Evolutionary conservation across 2,329 filamentous ascomycete species (phyloP), one percentile per base, ranked within the genome.

Genomic region (Botrytis pseudocinerea): DNA sequence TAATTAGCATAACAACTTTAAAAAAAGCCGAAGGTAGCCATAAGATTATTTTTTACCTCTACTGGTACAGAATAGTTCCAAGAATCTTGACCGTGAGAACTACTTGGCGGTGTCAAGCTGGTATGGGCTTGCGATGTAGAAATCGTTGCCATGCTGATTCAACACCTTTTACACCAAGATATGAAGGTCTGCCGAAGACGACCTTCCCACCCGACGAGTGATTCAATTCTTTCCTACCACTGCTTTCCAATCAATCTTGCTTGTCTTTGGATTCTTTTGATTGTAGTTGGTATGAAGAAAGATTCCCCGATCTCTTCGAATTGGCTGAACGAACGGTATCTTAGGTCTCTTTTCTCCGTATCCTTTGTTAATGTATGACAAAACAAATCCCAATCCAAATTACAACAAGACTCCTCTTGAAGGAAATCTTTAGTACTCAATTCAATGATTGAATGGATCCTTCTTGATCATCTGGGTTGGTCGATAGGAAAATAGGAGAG

Each of bases 91-190:
- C 73, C 77, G 59, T 79, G 78, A 59, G 80, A 80, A 72, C 79
- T 81, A 61, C 76, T 78, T 35, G 79, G 79, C 20, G 80, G 78
- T 73, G 80, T 80, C 73, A 81, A 75, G 59, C 77, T 74, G 76
- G 66, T 78, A 28, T 76, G 76, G 78, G 78, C 79, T 74, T 81
- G 80, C 77, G 80, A 77, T 70, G 79, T 78, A 73, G 80, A 80
- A 76, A 81, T 80, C 77, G 79, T 80, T 79, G 80, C 80, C 80
- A 81, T 81, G 51, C 42, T 70, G 40, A 62, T 48, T 48, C 20
- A 48, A 51, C 28, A 46, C 9, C 28, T 7, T 42, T 48, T 35
- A 22, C 62, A 18, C 62, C 35, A 63, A n/a, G 38, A 42, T 40
- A 25, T 61, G 32, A 44, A 46, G 46, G 25, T 66, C 63, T 66